These are phyloP conservation scores for Pythium folliculosum DNA, from an alignment of 352 stramenopile genomes.

Conservation along the genomic window DNA sequence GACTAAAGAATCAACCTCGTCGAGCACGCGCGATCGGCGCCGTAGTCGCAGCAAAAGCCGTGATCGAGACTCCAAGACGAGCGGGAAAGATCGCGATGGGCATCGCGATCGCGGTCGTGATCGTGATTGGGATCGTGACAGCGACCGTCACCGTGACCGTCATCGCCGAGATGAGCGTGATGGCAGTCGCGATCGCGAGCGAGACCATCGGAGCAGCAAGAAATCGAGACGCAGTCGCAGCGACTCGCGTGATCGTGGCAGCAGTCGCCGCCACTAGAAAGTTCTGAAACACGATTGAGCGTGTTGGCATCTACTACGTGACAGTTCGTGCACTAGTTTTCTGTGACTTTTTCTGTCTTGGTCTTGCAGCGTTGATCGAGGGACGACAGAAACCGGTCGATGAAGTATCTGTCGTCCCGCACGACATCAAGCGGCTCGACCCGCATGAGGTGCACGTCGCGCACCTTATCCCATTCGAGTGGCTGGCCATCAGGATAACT, in stretches of 20 bases:
- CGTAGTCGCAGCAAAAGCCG: constrained; percentile 25
- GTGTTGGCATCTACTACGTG: neutral
- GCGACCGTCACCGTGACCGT: constrained; percentile 12
- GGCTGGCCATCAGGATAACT: constrained; percentile 28
- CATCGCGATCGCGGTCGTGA: constrained; percentile 15
- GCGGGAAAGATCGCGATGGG: constrained; percentile 3
- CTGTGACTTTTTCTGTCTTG: neutral
- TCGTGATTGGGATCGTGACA: constrained; percentile 1
- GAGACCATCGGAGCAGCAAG: constrained; percentile 17
- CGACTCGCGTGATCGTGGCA: constrained; percentile 13
- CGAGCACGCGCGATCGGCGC: neutral
- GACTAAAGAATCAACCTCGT: neutral
- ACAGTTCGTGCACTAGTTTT: constrained; percentile 1
- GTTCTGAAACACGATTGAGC: neutral
- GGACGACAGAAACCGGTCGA: constrained; percentile 45
- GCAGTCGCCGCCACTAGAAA: constrained; percentile 15
- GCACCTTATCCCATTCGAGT: constrained; percentile 39
- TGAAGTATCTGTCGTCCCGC: constrained; percentile 49
- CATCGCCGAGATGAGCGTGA: constrained; percentile 4
- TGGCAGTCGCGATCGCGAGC: constrained; percentile 13
- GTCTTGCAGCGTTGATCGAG: constrained; percentile 5
- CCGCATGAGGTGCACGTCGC: constrained; percentile 56
- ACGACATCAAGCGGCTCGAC: constrained; percentile 74
- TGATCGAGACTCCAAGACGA: constrained; percentile 12
- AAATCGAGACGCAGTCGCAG: constrained; percentile 28